These are phyloP conservation scores for Populus ilicifolia DNA, from an alignment of 345 rosid species.

Conservation along the genomic window DNA sequence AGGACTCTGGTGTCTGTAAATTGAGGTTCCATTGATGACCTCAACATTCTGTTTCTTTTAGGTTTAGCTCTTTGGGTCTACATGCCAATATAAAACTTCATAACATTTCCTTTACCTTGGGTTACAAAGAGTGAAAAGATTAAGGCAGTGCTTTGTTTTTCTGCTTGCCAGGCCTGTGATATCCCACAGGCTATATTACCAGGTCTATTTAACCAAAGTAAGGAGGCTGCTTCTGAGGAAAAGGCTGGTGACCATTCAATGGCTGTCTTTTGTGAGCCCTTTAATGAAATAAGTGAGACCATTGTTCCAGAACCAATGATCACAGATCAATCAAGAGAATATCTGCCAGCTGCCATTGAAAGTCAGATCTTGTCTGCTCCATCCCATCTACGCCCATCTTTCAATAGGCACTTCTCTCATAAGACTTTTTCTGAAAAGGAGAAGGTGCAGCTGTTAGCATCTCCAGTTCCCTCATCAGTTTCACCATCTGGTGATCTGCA, in stretches of 20 bases:
- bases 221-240: slow-evolving; percentile 3
- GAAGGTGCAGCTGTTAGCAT: slow-evolving; percentile 6
- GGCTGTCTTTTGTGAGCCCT: slow-evolving; percentile 1
- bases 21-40: neutral
- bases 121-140: neutral
- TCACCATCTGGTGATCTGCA: slow-evolving; percentile 1
- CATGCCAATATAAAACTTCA: neutral
- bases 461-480: slow-evolving; percentile 16
- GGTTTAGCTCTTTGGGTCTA: neutral
- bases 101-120: neutral
- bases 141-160: neutral
- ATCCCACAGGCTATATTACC: slow-evolving; percentile 43
- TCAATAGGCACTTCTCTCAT: slow-evolving; percentile 33
- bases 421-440: slow-evolving; percentile 16
- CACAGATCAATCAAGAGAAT: slow-evolving; percentile 1
- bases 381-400: slow-evolving; percentile 22
- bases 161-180: slow-evolving; percentile 28
- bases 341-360: slow-evolving; percentile 10
- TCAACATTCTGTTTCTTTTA: neutral
- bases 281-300: neutral
- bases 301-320: slow-evolving; percentile 5
- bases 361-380: slow-evolving; percentile 13
- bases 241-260: slow-evolving; percentile 10
- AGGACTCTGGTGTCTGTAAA: neutral
- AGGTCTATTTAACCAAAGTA: slow-evolving; percentile 23